A percentile compares a stretch with the other conserved stretches of the same genome.
Conservation (phyloP, 176 grass and related monocot species). For the Puccinellia tenuiflora region DNA sequence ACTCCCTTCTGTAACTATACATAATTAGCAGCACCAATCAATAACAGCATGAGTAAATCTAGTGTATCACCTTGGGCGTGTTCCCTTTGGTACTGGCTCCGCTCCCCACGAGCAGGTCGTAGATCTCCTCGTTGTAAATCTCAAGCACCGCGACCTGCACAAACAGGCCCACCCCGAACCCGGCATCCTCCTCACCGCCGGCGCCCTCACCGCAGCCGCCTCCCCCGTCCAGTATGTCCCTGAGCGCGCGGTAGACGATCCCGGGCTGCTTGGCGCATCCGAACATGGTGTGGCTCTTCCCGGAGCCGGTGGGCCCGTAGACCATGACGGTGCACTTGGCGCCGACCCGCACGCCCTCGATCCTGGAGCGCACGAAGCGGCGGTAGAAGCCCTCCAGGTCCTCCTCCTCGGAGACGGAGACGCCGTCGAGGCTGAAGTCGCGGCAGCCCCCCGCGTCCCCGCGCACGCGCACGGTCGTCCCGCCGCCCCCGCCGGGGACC, state of each 20-base stretch:
- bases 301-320: constrained; percentile 73
- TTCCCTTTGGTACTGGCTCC: constrained; percentile 43
- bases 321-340: constrained; percentile 96
- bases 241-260: constrained; percentile 86
- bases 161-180: constrained; percentile 45
- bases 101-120: constrained; percentile 58
- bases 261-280: constrained; percentile 62
- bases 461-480: constrained; percentile 55
- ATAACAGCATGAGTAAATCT: neutral
- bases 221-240: constrained; percentile 50
- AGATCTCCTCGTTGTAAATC: constrained; percentile 93
- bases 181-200: constrained; percentile 29
- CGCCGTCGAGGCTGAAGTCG: constrained; percentile 86
- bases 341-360: constrained; percentile 62
- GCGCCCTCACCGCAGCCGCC: neutral
- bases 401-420: constrained; percentile 70
- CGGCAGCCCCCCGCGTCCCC: constrained; percentile 63
- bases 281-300: constrained; percentile 96
- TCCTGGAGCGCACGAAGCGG: constrained; percentile 61
- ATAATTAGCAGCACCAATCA: neutral
- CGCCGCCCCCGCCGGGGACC: constrained; percentile 28
- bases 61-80: constrained; percentile 47
- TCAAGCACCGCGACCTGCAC: constrained; percentile 73
- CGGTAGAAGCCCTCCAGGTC: constrained; percentile 71
- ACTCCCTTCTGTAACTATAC: neutral